These are phyloP conservation scores for Avena sativa DNA, from an alignment of 176 grass and related monocot genomes.

Conservation along the genomic window DNA sequence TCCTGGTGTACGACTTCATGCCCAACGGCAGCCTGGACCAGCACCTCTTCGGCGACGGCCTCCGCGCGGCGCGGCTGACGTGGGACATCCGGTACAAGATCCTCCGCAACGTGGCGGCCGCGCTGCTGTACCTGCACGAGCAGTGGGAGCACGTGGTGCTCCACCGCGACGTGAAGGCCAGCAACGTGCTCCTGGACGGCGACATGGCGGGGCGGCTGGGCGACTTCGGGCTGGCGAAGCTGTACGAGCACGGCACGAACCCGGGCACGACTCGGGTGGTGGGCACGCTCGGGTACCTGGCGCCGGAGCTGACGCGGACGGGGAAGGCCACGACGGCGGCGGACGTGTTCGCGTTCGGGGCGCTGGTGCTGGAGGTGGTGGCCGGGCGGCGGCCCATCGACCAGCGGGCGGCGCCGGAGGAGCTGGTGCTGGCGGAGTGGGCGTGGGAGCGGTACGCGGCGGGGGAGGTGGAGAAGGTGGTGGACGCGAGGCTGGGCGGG, in stretches of 20 bases:
- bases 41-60: slow-evolving; percentile 57
- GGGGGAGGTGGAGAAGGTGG: slow-evolving; percentile 52
- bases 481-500: slow-evolving; percentile 63
- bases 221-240: slow-evolving; percentile 86
- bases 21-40: slow-evolving; percentile 80
- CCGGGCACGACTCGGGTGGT: slow-evolving; percentile 81
- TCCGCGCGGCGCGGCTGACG: slow-evolving; percentile 37
- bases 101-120: slow-evolving; percentile 70
- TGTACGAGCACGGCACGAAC: slow-evolving; percentile 81
- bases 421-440: slow-evolving; percentile 76
- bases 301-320: slow-evolving; percentile 77
- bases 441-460: slow-evolving; percentile 70
- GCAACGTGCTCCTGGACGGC: slow-evolving; percentile 76
- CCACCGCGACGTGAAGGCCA: slow-evolving; percentile 89
- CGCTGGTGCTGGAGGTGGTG: slow-evolving; percentile 74
- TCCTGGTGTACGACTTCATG: slow-evolving; percentile 94
- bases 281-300: slow-evolving; percentile 83
- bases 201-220: slow-evolving; percentile 73
- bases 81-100: slow-evolving; percentile 52
- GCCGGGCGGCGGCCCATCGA: slow-evolving; percentile 75
- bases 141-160: slow-evolving; percentile 86
- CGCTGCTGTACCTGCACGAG: slow-evolving; percentile 90
- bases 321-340: slow-evolving; percentile 63
- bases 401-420: slow-evolving; percentile 57
- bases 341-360: slow-evolving; percentile 89